Base-by-base conservation (phyloP, 768 basidiomycete genomes). In the Tulasnella sp. region DNA sequence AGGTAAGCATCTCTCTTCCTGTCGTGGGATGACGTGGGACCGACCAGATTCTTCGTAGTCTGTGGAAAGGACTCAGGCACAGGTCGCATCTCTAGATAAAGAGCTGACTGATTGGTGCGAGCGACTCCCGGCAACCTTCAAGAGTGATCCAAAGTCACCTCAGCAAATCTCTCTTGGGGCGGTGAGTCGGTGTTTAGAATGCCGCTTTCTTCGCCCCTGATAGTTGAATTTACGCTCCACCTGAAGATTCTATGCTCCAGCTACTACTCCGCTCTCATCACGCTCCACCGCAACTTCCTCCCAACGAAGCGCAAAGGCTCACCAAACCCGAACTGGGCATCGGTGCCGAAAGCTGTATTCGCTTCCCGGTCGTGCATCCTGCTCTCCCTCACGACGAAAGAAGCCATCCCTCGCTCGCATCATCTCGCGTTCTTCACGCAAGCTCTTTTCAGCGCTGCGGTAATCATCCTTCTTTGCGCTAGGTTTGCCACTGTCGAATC, bases 341-440 rank as follows among this genome's bases (percentile, higher is more conserved):
- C 94, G 26, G 91, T 91, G 1, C 86, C 88, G 32, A 94, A 93
- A 82, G 94, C 94, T 2, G 91, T 95, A 70, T 89, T 91, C 35
- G 93, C 93, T 69, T 94, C 94, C 39, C 91, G 94, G 5, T 93
- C 91, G 40, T 95, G 92, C 84, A 94, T 95, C 77, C 90, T 90
- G 37, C 89, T 95, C 32, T 94, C 94, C 3, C 91, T 93, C 51
- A 92, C 93, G 3, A 92, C 95, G 86, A 92, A 90, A 83, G 90
- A 92, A 81, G 89, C 91, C 70, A 93, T 95, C 2, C 93, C 94
- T 11, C 88, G 92, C 16, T 95, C 94, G 18, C 93, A 94, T 81
- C 93, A 94, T 83, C 87, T 95, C 67, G 93, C 93, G 5, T 93
- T 94, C 84, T 94, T 92, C 87, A 93, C 95, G 57, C 94, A 96